Conservation (phyloP, 139 green algal genomes). For the Nannochloris sp. region DNA sequence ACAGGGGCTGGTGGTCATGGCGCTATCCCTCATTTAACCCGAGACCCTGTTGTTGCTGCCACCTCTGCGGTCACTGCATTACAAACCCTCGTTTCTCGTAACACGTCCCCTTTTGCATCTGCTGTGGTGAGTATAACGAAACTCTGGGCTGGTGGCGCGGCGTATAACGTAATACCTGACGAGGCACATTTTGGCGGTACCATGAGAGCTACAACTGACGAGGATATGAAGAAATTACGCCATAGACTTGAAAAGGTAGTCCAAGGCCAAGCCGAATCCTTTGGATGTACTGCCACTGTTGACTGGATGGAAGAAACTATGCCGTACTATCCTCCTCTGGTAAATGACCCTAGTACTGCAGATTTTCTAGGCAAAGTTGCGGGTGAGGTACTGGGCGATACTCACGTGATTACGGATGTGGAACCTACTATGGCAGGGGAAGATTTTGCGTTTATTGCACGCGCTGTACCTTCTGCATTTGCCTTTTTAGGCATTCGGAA, state of each 20-base stretch:
- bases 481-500: constrained; percentile 79
- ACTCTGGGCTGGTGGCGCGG: constrained; percentile 52
- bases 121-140: constrained; percentile 75
- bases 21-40: constrained; percentile 72
- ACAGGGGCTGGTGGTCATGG: constrained; percentile 71
- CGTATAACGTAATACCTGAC: constrained; percentile 84
- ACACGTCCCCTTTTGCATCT: constrained; percentile 71
- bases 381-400: constrained; percentile 19
- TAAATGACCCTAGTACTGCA: constrained; percentile 58
- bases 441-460: constrained; percentile 76
- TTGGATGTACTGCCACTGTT: constrained; percentile 60
- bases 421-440: constrained; percentile 65
- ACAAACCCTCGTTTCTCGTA: constrained; percentile 75
- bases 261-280: constrained; percentile 26
- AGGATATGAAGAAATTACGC: constrained; percentile 24
- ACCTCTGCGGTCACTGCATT: constrained; percentile 58
- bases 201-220: constrained; percentile 43
- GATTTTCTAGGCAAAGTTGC: constrained; percentile 54
- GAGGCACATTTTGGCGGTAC: constrained; percentile 58
- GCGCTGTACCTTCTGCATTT: constrained; percentile 49
- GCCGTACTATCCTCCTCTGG: constrained; percentile 68
- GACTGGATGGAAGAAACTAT: constrained; percentile 52
- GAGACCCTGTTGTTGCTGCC: constrained; percentile 72
- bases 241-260: constrained; percentile 43
- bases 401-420: constrained; percentile 14